Evolutionary conservation across 192 early-diverging fungal genomes (phyloP).

Genomic region (Umbelopsis vinacea): DNA sequence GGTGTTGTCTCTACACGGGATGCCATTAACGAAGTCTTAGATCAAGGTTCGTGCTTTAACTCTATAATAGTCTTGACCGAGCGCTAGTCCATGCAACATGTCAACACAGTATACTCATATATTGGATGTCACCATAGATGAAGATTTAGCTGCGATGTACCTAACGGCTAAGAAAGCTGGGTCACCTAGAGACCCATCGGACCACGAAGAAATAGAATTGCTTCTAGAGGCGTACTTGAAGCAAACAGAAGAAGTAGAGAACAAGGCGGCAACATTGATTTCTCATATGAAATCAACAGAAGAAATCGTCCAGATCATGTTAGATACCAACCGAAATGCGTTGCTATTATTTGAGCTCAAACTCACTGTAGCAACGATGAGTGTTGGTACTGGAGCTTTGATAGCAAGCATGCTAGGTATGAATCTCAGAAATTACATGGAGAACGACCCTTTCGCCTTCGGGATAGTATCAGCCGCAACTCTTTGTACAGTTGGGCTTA

Average conservation of each 20-base stretch:
- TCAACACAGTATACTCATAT: not conserved
- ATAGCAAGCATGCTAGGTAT: slow-evolving; percentile 85
- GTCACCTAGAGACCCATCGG: slow-evolving; percentile 53
- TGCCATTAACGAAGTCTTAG: slow-evolving; percentile 80
- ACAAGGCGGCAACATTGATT: slow-evolving; percentile 68
- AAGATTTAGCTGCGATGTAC: slow-evolving; percentile 91
- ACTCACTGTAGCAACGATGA: slow-evolving; percentile 80
- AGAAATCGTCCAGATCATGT: slow-evolving; percentile 82
- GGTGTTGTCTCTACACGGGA: slow-evolving; percentile 76
- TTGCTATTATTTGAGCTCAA: slow-evolving; percentile 84
- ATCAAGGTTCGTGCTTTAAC: slow-evolving; percentile 52
- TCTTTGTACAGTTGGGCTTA: slow-evolving; percentile 34
- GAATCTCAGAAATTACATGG: slow-evolving; percentile 82
- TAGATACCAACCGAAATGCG: slow-evolving; percentile 84
- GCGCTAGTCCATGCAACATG: not conserved
- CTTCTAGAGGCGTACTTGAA: slow-evolving; percentile 90
- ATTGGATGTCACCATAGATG: slow-evolving; percentile 52
- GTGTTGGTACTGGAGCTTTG: slow-evolving; percentile 70
- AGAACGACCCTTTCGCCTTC: slow-evolving; percentile 73
- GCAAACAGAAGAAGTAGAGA: slow-evolving; percentile 83
- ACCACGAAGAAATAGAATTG: slow-evolving; percentile 90
- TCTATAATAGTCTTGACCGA: not conserved
- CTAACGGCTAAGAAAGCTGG: slow-evolving; percentile 79
- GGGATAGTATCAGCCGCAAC: slow-evolving; percentile 58
- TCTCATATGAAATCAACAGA: slow-evolving; percentile 80